phyloP scores from a whole-genome alignment of 352 stramenopile species.

The Globisporangium cederbergense region DNA sequence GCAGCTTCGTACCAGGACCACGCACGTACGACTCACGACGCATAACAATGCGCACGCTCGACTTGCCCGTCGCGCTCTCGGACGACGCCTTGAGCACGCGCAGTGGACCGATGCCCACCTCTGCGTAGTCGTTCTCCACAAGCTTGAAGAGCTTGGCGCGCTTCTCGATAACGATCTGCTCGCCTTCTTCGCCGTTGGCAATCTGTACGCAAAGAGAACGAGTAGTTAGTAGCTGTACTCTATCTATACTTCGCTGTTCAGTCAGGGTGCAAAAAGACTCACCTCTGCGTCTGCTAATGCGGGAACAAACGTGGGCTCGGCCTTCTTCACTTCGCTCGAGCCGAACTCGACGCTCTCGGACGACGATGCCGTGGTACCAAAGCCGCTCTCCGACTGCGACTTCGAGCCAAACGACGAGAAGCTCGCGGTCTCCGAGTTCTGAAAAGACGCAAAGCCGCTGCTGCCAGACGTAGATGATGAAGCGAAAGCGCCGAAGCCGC shows the following conservation, averaged over 20 bases:
- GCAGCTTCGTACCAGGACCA: slow-evolving; percentile 71
- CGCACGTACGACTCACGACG: slow-evolving; percentile 70
- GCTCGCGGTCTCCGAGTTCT: slow-evolving; percentile 33
- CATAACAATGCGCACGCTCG: slow-evolving; percentile 69
- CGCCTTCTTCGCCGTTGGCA: slow-evolving; percentile 70
- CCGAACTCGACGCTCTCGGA: slow-evolving; percentile 49
- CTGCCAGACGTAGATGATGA: slow-evolving; percentile 15
- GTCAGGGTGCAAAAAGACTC: neutral
- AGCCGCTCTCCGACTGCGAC: slow-evolving; percentile 35
- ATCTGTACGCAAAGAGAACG: slow-evolving; percentile 9
- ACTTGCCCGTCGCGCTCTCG: slow-evolving; percentile 35
- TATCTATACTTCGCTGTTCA: neutral
- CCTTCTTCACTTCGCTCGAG: slow-evolving; percentile 38
- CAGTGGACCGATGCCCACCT: slow-evolving; percentile 74
- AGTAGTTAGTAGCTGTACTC: neutral
- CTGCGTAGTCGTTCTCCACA: slow-evolving; percentile 65
- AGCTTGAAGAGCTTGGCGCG: slow-evolving; percentile 80
- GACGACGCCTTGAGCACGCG: slow-evolving; percentile 54
- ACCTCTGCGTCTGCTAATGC: slow-evolving; percentile 71
- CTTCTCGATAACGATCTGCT: slow-evolving; percentile 74
- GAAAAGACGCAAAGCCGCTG: slow-evolving; percentile 58
- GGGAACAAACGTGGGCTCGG: slow-evolving; percentile 38
- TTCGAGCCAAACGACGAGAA: slow-evolving; percentile 57
- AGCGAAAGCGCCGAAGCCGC: slow-evolving; percentile 24
- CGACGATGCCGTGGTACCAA: slow-evolving; percentile 33